phyloP scores from a whole-genome alignment of 306 rosid genomes.

The Casuarina cunninghamiana region DNA sequence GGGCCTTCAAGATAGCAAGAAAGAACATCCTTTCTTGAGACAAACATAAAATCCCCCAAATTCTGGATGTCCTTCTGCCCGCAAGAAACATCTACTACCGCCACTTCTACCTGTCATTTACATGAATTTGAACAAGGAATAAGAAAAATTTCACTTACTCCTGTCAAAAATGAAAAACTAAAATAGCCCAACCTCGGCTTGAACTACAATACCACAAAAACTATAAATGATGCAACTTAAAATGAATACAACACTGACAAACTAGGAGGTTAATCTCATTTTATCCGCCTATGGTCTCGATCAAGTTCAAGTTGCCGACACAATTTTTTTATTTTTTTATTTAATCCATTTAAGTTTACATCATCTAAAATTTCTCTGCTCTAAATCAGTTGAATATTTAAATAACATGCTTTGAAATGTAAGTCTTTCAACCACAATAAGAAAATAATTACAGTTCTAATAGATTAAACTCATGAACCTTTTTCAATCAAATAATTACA shows the following conservation, averaged over 20 bases:
- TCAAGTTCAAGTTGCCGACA: neutral
- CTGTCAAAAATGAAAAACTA: neutral
- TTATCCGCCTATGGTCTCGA: neutral
- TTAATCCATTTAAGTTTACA: neutral
- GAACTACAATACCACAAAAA: neutral
- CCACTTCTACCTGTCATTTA: conserved; percentile 51
- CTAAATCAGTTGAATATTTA: neutral
- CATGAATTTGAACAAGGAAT: conserved; percentile 4
- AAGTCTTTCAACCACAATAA: neutral
- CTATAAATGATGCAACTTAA: neutral
- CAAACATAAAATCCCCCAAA: conserved; percentile 49
- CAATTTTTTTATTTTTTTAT: no score
- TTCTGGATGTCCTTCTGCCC: conserved; percentile 35
- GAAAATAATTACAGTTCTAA: neutral
- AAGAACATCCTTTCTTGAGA: conserved; percentile 62
- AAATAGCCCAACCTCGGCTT: neutral
- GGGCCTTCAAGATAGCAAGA: conserved; percentile 36
- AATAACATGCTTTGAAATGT: neutral
- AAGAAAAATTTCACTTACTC: neutral
- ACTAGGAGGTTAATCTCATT: neutral
- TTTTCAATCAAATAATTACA: neutral
- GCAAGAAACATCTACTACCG: conserved; percentile 73
- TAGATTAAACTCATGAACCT: neutral
- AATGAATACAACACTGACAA: neutral
- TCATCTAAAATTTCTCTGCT: neutral